These are phyloP conservation scores for Cydonia oblonga DNA, from an alignment of 331 rosid genomes.

Conservation along the genomic window DNA sequence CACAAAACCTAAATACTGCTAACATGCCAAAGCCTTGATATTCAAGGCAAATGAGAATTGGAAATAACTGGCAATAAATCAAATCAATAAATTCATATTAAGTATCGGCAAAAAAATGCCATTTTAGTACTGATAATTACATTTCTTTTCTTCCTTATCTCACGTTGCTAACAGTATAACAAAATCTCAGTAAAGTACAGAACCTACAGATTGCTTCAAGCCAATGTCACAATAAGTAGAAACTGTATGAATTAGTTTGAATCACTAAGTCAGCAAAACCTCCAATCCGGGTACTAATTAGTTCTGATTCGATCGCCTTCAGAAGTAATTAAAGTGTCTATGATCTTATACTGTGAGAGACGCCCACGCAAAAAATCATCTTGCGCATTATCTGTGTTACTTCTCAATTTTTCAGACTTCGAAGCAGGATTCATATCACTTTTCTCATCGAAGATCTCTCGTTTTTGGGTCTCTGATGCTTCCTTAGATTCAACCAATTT, in stretches of 20 bases:
- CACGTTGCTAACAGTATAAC: not conserved
- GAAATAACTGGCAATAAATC: not conserved
- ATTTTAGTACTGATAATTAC: not conserved
- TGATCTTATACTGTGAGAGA: constrained; percentile 12
- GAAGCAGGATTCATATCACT: constrained; percentile 6
- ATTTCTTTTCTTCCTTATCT: not conserved
- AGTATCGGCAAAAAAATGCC: not conserved
- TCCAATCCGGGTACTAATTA: constrained; percentile 12
- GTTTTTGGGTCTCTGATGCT: constrained; percentile 11
- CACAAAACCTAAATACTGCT: too few relatives aligned
- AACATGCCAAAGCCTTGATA: too few relatives aligned
- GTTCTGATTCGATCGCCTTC: constrained; percentile 19
- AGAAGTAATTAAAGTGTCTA: constrained; percentile 33
- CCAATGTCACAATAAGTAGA: not conserved
- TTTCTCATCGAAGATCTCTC: constrained; percentile 2
- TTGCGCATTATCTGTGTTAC: constrained; percentile 18
- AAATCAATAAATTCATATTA: not conserved
- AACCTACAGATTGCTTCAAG: not conserved
- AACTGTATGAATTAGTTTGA: not conserved
- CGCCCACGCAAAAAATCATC: constrained; percentile 6
- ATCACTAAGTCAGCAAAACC: constrained; percentile 4
- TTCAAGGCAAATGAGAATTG: not conserved
- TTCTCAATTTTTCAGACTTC: constrained; percentile 3
- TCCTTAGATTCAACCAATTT: constrained; percentile 26
- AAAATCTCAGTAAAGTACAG: not conserved